phyloP scores from a whole-genome alignment of 176 grass and related monocot genomes.

The Triticum aestivum region IWGSC_CS_RefSeq_v2.1 NC_057795.1:122166653-122167152 shows the following conservation, averaged over 20 bases:
- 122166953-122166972: conserved; percentile 16
- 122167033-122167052: too few relatives aligned
- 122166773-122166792: background rate
- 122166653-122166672: conserved; percentile 24
- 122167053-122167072: too few relatives aligned
- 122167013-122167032: too few relatives aligned
- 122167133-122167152: too few relatives aligned
- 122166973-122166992: too few relatives aligned
- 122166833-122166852: background rate
- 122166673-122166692: conserved; percentile 37
- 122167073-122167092: too few relatives aligned
- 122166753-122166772: background rate
- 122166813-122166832: background rate
- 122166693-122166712: conserved; percentile 17
- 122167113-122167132: too few relatives aligned
- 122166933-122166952: background rate
- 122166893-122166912: conserved; percentile 10
- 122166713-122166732: background rate
- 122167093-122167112: too few relatives aligned
- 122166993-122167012: too few relatives aligned
- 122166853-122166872: background rate
- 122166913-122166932: background rate
- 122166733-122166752: background rate
- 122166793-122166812: conserved; percentile 7
- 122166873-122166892: conserved; percentile 6